A percentile compares a stretch with the other conserved stretches of the same genome.
Evolutionary conservation across 495 filamentous ascomycete species (phyloP).

Genomic region (Rostrohypoxylon terebratum): DNA sequence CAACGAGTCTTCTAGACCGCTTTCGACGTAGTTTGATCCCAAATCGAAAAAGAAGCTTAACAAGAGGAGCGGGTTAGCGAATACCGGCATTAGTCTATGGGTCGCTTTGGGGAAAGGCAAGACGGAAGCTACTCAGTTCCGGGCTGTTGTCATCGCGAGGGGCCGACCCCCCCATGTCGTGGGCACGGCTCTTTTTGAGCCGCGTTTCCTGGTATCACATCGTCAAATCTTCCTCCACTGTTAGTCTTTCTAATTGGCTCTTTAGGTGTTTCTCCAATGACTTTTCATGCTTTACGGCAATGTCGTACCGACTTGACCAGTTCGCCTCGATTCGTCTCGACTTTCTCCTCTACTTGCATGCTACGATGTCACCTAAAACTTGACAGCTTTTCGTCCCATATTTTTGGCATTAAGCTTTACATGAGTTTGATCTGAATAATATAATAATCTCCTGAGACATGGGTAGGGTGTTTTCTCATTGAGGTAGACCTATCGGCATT

Average conservation of each 20-base stretch:
- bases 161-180: constrained; percentile 13
- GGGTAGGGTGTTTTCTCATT: constrained; percentile 24
- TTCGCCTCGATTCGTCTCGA: constrained; percentile 27
- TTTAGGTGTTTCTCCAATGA: constrained; percentile 5
- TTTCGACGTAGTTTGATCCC: constrained; percentile 13
- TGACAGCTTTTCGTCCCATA: constrained; percentile 19
- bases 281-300: constrained; percentile 16
- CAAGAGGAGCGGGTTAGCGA: constrained; percentile 7
- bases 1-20: constrained; percentile 25
- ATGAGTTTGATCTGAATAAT: constrained; percentile 2
- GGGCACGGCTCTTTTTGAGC: constrained; percentile 38
- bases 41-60: constrained; percentile 25
- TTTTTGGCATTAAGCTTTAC: constrained; percentile 11
- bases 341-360: constrained; percentile 26
- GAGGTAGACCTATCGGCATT: constrained; percentile 10
- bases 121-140: constrained; percentile 26
- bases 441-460: constrained; percentile 9
- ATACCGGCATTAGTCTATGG: constrained; percentile 4
- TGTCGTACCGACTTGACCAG: constrained; percentile 22
- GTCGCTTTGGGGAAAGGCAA: constrained; percentile 11
- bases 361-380: not conserved
- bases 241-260: constrained; percentile 21
- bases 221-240: constrained; percentile 21
- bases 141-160: constrained; percentile 12
- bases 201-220: constrained; percentile 43